Evolutionary conservation across 257 asterid species (phyloP), one percentile per base, ranked within the genome.

Genomic region (Henckelia pumila): DNA sequence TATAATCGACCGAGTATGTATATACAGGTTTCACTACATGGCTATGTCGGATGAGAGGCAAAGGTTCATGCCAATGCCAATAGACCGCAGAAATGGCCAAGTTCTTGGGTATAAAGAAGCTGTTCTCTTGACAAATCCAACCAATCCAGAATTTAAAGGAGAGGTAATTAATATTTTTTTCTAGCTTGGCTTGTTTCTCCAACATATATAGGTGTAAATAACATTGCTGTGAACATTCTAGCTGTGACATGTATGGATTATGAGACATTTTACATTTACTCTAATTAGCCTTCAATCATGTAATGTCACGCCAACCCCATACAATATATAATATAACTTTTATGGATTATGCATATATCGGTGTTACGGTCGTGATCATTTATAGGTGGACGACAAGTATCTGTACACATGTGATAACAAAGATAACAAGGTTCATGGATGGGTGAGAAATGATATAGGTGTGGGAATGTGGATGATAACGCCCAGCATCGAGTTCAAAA

Each of bases 1-100:
- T 29, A 5, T 29, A 6, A 3, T 29, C 32, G 7, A 2, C 30
- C 4, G 4, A 2, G 4, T 26, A 4, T 63, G 8, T 37, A 8
- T 8, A 44, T 56, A 22, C 26, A 87, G 95, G 76, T 87, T 84
- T 30, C 72, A 76, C 5, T 84, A 77, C 69, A 82, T 87, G 95
- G 95, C 85, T 8, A 74, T 84, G 70, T 82, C 95, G 19, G 84
- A 84, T 14, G 81, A 72, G 32, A 75, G 84, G 47, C 89, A 81
- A 71, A 83, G 89, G 53, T 10, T 64, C 7, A 84, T 87, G 95
- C 89, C 95, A 63, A 50, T 35, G 70, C 68, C 73, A 11, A 55
- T 2, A 2, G 95, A 87, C 56, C 82, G 91, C 2, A 0, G 0
- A 0, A 62, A 19, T 0, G 87, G 91, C 17, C 66, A 71, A 55